Evolutionary conservation across 768 basidiomycete genomes (phyloP).

Genomic region (Candolleomyces aberdarensis): DNA sequence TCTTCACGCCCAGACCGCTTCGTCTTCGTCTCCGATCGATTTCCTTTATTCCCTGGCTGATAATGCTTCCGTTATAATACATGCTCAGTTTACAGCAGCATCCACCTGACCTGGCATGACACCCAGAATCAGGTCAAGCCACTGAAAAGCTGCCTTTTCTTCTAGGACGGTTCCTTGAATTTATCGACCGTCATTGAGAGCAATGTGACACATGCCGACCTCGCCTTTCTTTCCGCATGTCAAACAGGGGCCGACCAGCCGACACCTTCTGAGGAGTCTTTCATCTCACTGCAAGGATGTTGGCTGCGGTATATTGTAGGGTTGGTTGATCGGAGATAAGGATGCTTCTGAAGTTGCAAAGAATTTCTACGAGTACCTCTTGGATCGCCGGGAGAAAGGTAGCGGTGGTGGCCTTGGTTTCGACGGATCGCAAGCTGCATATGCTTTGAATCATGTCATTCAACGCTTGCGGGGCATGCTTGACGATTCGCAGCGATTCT

Average conservation of each 20-base stretch:
- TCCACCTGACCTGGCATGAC: slow-evolving; percentile 37
- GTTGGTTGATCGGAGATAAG: slow-evolving; percentile 31
- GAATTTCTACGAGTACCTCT: slow-evolving; percentile 7
- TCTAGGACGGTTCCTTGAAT: slow-evolving; percentile 17
- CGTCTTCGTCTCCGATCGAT: too few relatives aligned
- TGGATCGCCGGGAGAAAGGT: not conserved
- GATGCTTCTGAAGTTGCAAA: slow-evolving; percentile 12
- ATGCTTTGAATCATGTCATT: slow-evolving; percentile 3
- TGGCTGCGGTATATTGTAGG: slow-evolving; percentile 25
- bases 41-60: too few relatives aligned
- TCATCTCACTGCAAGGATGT: slow-evolving; percentile 38
- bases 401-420: too few relatives aligned
- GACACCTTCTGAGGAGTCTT: slow-evolving; percentile 20
- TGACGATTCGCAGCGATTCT: not conserved
- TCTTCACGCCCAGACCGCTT: too few relatives aligned
- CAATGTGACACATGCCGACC: slow-evolving; percentile 11
- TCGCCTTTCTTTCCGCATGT: slow-evolving; percentile 40
- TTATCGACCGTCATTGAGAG: slow-evolving; percentile 8
- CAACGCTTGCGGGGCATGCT: not conserved
- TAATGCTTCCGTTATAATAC: too few relatives aligned
- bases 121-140: slow-evolving; percentile 24
- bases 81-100: not conserved
- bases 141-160: slow-evolving; percentile 19
- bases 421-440: not conserved
- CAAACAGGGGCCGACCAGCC: slow-evolving; percentile 30